Evolutionary conservation across 768 basidiomycete species (phyloP).

Genomic region (Serendipita sp.): DNA sequence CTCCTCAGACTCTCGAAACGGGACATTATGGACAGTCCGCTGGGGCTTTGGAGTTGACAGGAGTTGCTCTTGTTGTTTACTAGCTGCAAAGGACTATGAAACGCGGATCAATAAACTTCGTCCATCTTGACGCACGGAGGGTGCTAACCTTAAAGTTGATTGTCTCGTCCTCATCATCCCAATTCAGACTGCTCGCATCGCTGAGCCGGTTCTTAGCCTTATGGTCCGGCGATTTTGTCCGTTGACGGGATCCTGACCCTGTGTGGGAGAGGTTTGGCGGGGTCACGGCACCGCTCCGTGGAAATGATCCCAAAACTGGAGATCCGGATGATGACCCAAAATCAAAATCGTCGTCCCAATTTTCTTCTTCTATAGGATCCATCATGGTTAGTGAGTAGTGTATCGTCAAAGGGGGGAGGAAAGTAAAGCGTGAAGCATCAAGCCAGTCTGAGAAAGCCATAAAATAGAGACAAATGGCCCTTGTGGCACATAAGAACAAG

Average conservation of each 20-base stretch:
- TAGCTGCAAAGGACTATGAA: neutral
- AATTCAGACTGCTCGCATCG: neutral
- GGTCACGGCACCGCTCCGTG: neutral
- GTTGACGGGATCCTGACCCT: neutral
- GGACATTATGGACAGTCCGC: neutral
- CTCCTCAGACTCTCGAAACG: neutral
- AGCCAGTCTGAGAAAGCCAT: too few relatives aligned
- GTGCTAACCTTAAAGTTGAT: neutral
- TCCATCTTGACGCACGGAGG: neutral
- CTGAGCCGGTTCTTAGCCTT: neutral
- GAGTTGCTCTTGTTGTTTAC: neutral
- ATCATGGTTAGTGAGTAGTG: too few relatives aligned
- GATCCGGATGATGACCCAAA: neutral
- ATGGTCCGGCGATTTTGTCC: neutral
- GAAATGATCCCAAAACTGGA: neutral
- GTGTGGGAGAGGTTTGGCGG: neutral
- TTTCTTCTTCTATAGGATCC: neutral
- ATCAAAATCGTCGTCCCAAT: conserved; percentile 4
- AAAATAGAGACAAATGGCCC: too few relatives aligned
- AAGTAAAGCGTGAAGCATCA: too few relatives aligned
- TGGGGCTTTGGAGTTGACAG: neutral
- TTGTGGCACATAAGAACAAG: too few relatives aligned
- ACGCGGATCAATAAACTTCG: too few relatives aligned
- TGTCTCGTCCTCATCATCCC: conserved; percentile 5
- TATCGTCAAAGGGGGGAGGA: too few relatives aligned